These are phyloP conservation scores for Hyaloraphidium curvatum DNA, from an alignment of 192 early-diverging fungal species.

Conservation along the genomic window DNA sequence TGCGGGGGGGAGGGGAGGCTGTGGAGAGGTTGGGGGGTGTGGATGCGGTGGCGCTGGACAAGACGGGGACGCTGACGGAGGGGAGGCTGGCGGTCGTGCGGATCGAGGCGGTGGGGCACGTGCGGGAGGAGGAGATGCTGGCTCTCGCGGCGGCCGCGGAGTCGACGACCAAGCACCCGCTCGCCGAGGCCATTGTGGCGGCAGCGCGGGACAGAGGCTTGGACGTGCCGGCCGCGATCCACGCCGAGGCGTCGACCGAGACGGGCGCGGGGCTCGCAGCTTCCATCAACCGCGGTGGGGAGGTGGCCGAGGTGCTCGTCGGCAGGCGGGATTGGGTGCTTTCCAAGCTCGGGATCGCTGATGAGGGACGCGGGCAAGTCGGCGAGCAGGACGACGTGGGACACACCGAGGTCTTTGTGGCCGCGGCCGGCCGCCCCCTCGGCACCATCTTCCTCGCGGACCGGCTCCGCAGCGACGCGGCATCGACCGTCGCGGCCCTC, in stretches of 20 bases:
- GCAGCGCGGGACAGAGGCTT: background rate
- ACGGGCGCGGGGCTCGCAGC: background rate
- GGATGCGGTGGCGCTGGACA: conserved; percentile 54
- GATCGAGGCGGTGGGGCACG: too few relatives aligned
- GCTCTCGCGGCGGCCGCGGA: background rate
- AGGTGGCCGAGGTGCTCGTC: too few relatives aligned
- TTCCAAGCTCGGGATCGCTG: too few relatives aligned
- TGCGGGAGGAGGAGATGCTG: background rate
- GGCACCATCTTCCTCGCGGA: too few relatives aligned
- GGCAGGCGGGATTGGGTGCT: too few relatives aligned
- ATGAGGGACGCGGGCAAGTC: too few relatives aligned
- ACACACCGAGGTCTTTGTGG: too few relatives aligned
- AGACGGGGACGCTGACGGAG: conserved; percentile 63
- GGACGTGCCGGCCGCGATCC: too few relatives aligned
- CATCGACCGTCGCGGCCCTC: conserved; percentile 15
- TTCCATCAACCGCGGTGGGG: background rate
- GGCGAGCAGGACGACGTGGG: too few relatives aligned
- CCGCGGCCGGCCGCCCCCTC: too few relatives aligned
- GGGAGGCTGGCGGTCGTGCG: conserved; percentile 11
- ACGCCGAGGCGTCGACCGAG: too few relatives aligned
- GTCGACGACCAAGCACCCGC: background rate
- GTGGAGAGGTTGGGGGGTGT: conserved; percentile 42
- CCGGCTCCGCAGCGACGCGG: too few relatives aligned
- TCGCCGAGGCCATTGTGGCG: background rate
- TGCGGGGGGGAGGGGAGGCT: conserved; percentile 47